Percentiles rank a stretch among this genome's conserved stretches.
Evolutionary conservation across 306 rosid genomes (phyloP).

Genomic region (Hippophae gyantsensis): DNA sequence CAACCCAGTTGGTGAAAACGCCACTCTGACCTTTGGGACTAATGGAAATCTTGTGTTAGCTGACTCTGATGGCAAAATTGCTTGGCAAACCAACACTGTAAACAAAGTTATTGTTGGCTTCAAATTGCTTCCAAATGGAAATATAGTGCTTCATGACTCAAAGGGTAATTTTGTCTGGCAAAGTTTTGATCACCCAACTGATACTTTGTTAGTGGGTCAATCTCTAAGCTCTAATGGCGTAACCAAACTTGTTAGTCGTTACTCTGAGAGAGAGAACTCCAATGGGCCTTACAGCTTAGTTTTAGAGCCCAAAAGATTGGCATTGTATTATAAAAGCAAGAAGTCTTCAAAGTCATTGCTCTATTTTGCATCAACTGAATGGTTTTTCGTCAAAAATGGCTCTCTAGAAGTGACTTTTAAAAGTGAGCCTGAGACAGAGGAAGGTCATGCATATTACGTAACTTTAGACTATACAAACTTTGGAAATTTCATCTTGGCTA

Average conservation of each 20-base stretch:
- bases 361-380: constrained; percentile 23
- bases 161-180: constrained; percentile 46
- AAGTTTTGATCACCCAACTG: constrained; percentile 49
- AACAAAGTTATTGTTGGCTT: constrained; percentile 50
- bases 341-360: constrained; percentile 35
- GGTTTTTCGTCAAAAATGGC: constrained; percentile 9
- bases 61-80: constrained; percentile 36
- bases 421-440: constrained; percentile 13
- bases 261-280: constrained; percentile 27
- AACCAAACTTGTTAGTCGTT: constrained; percentile 36
- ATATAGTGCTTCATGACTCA: constrained; percentile 43
- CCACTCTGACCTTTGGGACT: constrained; percentile 32
- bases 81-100: constrained; percentile 53
- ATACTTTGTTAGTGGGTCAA: constrained; percentile 52
- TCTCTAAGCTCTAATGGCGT: constrained; percentile 24
- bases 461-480: constrained; percentile 9
- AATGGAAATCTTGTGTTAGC: constrained; percentile 52
- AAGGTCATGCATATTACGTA: constrained; percentile 19
- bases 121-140: constrained; percentile 43
- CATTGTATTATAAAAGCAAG: constrained; percentile 36
- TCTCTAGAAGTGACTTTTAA: constrained; percentile 22
- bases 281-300: constrained; percentile 46
- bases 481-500: neutral
- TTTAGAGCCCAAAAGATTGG: constrained; percentile 30
- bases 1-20: constrained; percentile 40